Evolutionary conservation across 345 rosid genomes (phyloP).

Genomic region (Carallia brachiata): DNA sequence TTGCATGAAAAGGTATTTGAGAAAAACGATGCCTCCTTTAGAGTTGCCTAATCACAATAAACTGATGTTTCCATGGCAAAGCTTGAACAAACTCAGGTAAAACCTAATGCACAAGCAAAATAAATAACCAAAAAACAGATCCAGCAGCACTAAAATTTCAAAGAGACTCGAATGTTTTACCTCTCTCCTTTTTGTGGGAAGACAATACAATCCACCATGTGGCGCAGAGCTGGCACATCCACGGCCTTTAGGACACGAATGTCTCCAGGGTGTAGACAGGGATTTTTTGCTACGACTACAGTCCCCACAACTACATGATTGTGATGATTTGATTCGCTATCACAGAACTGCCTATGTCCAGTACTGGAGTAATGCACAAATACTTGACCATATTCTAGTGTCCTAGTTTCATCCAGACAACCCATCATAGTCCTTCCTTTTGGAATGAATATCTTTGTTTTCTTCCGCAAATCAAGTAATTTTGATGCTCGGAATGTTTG

Average conservation of each 20-base stretch:
- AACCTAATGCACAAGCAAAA: too few relatives aligned
- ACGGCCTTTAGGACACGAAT: slow-evolving; percentile 50
- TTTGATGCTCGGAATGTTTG: slow-evolving; percentile 72
- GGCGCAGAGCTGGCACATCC: slow-evolving; percentile 39
- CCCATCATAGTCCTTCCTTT: slow-evolving; percentile 88
- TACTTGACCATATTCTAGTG: slow-evolving; percentile 30
- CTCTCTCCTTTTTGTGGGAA: slow-evolving; percentile 57
- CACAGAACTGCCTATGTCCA: not conserved
- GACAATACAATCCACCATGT: slow-evolving; percentile 57
- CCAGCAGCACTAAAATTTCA: not conserved
- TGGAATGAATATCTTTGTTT: slow-evolving; percentile 52
- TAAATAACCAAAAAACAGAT: not conserved
- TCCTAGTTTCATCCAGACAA: slow-evolving; percentile 69
- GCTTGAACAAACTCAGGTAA: too few relatives aligned
- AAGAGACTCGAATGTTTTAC: slow-evolving; percentile 12
- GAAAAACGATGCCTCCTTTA: too few relatives aligned
- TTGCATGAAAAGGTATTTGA: too few relatives aligned
- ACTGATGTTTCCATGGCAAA: too few relatives aligned
- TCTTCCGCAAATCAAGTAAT: slow-evolving; percentile 62
- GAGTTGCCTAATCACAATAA: too few relatives aligned
- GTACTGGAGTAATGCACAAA: slow-evolving; percentile 23
- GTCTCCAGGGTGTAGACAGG: slow-evolving; percentile 71
- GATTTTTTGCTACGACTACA: slow-evolving; percentile 49
- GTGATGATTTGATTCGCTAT: not conserved
- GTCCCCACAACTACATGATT: slow-evolving; percentile 17